Percentiles rank a stretch among this genome's conserved stretches.
Evolutionary conservation across 768 basidiomycete genomes (phyloP).

Genomic region (Pholiota conissans): DNA sequence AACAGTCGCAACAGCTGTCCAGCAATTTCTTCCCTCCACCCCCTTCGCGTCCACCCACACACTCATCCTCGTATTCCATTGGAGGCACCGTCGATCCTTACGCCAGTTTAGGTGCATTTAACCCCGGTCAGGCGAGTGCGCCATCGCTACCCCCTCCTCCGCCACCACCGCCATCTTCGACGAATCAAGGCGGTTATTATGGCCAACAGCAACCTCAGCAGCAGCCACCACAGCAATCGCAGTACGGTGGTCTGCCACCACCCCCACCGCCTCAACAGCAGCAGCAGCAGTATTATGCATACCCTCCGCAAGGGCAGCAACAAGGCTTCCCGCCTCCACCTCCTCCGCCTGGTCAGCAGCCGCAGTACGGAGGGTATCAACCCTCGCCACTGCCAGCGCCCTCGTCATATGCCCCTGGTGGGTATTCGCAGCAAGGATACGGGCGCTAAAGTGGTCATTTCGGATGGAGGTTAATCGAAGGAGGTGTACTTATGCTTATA

Average conservation of each 20-base stretch:
- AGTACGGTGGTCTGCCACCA: slow-evolving; percentile 6
- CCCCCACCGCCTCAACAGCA: slow-evolving; percentile 18
- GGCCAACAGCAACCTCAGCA: slow-evolving; percentile 14
- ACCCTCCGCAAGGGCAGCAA: slow-evolving; percentile 14
- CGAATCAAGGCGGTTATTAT: slow-evolving; percentile 6
- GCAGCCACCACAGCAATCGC: slow-evolving; percentile 18
- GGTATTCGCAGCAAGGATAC: slow-evolving; percentile 26
- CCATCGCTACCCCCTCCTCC: slow-evolving; percentile 19
- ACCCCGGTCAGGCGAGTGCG: slow-evolving; percentile 19
- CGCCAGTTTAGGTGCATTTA: slow-evolving; percentile 36
- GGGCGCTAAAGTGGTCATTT: slow-evolving; percentile 7
- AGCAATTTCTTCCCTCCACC: slow-evolving; percentile 33
- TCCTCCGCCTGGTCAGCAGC: slow-evolving; percentile 20
- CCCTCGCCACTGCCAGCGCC: slow-evolving; percentile 18
- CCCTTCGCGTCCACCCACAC: slow-evolving; percentile 25
- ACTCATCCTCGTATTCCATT: slow-evolving; percentile 20
- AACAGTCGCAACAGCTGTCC: slow-evolving; percentile 21
- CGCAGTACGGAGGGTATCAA: slow-evolving; percentile 20
- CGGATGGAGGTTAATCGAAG: too few species aligned
- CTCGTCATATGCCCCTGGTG: slow-evolving; percentile 14
- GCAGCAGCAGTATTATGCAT: slow-evolving; percentile 9
- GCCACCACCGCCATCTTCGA: slow-evolving; percentile 8
- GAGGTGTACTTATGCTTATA: too few species aligned
- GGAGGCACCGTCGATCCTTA: slow-evolving; percentile 34
- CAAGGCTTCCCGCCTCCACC: slow-evolving; percentile 20